Base-by-base conservation (phyloP, 1,284 basidiomycete genomes). In the Rhodotorula sp. region DNA sequence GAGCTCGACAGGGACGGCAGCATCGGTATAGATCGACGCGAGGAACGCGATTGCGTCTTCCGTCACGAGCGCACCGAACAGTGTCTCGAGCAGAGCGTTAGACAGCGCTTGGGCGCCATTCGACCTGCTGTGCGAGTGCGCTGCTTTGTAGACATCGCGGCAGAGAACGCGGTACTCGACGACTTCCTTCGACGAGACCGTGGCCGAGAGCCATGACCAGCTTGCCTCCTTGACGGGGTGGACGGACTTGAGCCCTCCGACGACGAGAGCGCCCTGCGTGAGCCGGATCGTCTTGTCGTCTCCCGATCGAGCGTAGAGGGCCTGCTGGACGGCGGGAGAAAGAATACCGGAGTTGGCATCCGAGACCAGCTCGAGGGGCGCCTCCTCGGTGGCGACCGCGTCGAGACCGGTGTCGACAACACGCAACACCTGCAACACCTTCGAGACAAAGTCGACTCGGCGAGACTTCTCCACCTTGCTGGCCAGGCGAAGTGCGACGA, bases 21-120 rank as follows among this genome's bases (percentile, higher is more conserved):
- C 73, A 22, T 71, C 79, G 42, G 84, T 81, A 88, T 89, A 91
- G 46, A 90, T 74, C 10, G 89, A 85, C 22, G 87, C 85, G 29
- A 98, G 86, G 83, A 98, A 95, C 2, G 88, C 83, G n/a, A 97
- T 82, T 0, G 88, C 84, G 65, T 89, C 88, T 29, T 89, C 87
- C 64, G 86, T 86, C 6, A 95, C 58, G 51, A 75, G 82, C 66
- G 84, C 86, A 57, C 85, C 81, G 77, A 97, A 91, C 0, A 96
- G 81, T 6, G 83, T 79, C 66, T 85, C 84, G 45, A 93, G 84
- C 53, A 93, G 80, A 29, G 83, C 80, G 1, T 84, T 83, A 0
- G 88, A 85, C 5, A 91, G 79, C 5, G 82, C 78, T 18, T 82
- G 83, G 17, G 80, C 81, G 45, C 81, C 78, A 4, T 29, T 20